Base-by-base conservation (phyloP, 768 basidiomycete species). In the Pholiota microspora region DNA sequence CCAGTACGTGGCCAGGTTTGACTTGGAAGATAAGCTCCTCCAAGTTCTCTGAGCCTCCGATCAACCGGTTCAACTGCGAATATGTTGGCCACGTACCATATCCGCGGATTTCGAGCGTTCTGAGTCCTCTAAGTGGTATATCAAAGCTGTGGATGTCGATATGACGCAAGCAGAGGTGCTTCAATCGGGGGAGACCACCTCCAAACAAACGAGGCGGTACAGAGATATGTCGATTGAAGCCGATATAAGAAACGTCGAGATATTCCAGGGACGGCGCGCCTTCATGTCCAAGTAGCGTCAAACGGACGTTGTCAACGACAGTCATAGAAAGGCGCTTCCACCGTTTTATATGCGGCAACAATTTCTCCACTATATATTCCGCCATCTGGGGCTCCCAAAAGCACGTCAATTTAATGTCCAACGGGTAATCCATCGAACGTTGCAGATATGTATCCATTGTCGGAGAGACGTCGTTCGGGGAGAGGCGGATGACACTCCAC, bases 401-500 rank as follows among this genome's bases (percentile, higher is more conserved):
- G 49, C 68, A 69, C 40, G 51, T 61, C 46, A 72, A 40, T 10
- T 59, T 60, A 25, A 72, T 63, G 50, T 67, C 62, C 45, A 72
- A 50, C 6, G 66, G 69, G 53, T 70, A 60, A 23, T 53, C 58
- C 48, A 58, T 69, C 9, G 70, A 71, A 15, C 67, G 62, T 13
- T 58, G 55, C 2, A 72, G 61, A 51, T 62, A 63, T 2, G 42
- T 21, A 7, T 62, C 59, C 4, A 72, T 29, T 31, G 62, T 51
- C 15, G 55, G 18, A 23, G 51, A 50, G 10, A 67, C 34, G 36
- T 69, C 66, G 21, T 59, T 52, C 32, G 59, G 66, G 12, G 70
- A 66, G 7, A 71, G 38, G 16, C 63, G 53, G 34, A 69, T 59
- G 16, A 66, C 56, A 47, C 70, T 69, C 71, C 71, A 72, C 28